Conservation (phyloP, 2,329 filamentous ascomycete genomes). For the Hymenoscyphus fraxineus region DNA sequence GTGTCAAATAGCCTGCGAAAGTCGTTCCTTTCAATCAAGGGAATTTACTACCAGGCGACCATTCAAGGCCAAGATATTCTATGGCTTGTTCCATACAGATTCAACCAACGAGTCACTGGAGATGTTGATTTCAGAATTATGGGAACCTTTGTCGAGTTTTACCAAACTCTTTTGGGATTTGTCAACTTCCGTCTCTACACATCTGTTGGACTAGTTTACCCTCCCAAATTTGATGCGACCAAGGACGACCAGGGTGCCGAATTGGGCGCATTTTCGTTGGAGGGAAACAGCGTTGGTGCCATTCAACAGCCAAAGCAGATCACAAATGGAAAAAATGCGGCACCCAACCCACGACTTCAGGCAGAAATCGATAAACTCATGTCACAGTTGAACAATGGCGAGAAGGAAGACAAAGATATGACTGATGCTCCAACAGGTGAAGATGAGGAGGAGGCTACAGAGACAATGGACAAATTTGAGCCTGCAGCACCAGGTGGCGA, state of each 20-base stretch:
- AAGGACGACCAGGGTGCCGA: slow-evolving; percentile 90
- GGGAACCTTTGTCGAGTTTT: slow-evolving; percentile 98
- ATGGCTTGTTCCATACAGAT: slow-evolving; percentile 96
- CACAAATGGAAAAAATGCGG: slow-evolving; percentile 46
- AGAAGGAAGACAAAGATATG: slow-evolving; percentile 41
- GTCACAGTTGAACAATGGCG: slow-evolving; percentile 59
- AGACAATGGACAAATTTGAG: slow-evolving; percentile 87
- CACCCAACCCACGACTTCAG: slow-evolving; percentile 59
- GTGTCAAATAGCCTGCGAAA: slow-evolving; percentile 86
- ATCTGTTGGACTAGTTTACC: slow-evolving; percentile 85
- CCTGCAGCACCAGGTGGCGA: slow-evolving; percentile 81
- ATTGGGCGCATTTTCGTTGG: slow-evolving; percentile 84
- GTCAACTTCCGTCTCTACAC: slow-evolving; percentile 96
- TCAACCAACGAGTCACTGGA: slow-evolving; percentile 89
- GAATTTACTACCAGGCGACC: slow-evolving; percentile 97
- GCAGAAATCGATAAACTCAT: slow-evolving; percentile 67
- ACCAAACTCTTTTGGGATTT: slow-evolving; percentile 92
- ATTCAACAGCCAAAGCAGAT: slow-evolving; percentile 51
- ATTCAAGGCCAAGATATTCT: slow-evolving; percentile 96
- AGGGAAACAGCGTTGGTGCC: slow-evolving; percentile 63
- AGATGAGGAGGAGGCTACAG: slow-evolving; percentile 43
- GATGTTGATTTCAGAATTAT: slow-evolving; percentile 99
- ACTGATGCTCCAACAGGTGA: slow-evolving; percentile 42
- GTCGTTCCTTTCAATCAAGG: slow-evolving; percentile 97
- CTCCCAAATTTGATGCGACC: slow-evolving; percentile 82